A percentile compares a stretch with the other conserved stretches of the same genome.
These are phyloP conservation scores for Fusarium algeriense DNA, from an alignment of 2,329 filamentous ascomycete species.

Conservation along the genomic window DNA sequence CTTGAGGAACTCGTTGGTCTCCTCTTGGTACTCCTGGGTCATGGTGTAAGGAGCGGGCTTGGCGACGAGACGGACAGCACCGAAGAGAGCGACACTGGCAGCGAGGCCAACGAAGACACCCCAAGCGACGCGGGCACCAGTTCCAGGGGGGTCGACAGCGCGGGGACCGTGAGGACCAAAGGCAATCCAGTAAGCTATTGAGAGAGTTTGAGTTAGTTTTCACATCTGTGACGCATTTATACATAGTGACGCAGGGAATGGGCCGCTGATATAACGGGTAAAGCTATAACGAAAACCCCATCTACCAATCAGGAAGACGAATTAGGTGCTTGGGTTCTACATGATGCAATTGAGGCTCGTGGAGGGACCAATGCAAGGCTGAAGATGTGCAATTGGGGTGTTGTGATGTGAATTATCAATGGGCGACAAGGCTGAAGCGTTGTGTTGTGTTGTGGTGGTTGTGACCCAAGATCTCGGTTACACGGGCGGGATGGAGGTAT, in stretches of 20 bases:
- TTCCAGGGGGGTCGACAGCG: conserved; percentile 83
- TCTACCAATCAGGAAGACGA: conserved; percentile 41
- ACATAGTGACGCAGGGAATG: conserved; percentile 27
- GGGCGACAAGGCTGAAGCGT: conserved; percentile 14
- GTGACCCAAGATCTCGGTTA: conserved; percentile 43
- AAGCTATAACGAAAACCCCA: conserved; percentile 28
- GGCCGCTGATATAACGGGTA: conserved; percentile 25
- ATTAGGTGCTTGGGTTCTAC: conserved; percentile 38
- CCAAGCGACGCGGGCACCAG: conserved; percentile 81
- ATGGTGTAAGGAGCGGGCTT: conserved; percentile 83
- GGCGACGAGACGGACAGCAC: conserved; percentile 76
- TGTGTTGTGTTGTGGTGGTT: conserved; percentile 20
- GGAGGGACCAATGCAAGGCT: conserved; percentile 38
- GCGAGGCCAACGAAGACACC: conserved; percentile 78
- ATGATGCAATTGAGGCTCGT: conserved; percentile 46
- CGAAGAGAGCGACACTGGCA: conserved; percentile 79
- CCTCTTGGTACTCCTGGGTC: conserved; percentile 98
- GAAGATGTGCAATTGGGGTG: conserved; percentile 22
- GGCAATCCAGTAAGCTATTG: conserved; percentile 96
- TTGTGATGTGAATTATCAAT: conserved; percentile 36
- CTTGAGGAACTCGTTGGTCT: conserved; percentile 92
- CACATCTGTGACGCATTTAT: conserved; percentile 25
- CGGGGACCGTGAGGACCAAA: conserved; percentile 97
- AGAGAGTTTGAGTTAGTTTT: conserved; percentile 56
- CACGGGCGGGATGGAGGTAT: conserved; percentile 50